Percentiles rank a stretch among this genome's conserved stretches.
These are phyloP conservation scores for Amauroascus verrucosus DNA, from an alignment of 2,329 filamentous ascomycete species.

Conservation along the genomic window DNA sequence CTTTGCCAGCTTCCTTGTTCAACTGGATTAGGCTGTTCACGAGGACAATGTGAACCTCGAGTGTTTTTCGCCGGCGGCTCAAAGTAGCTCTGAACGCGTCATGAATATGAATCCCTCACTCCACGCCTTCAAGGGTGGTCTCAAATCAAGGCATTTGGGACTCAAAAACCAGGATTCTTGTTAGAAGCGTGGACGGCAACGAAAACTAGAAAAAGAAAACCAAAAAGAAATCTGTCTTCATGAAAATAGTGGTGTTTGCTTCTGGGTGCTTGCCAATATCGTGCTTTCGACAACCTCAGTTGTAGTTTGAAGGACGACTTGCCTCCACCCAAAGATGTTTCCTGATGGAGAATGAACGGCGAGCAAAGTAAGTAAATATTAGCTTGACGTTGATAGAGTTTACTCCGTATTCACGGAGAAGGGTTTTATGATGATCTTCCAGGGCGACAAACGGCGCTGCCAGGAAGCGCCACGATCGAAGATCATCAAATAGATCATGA, in stretches of 20 bases:
- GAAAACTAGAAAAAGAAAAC: too few relatives aligned
- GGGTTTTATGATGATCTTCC: slow-evolving; percentile 2
- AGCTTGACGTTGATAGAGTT: background rate
- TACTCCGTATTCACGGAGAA: background rate
- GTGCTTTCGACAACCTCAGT: background rate
- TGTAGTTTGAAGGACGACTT: too few relatives aligned
- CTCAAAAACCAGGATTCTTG: background rate
- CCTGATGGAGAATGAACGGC: background rate
- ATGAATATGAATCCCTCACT: background rate
- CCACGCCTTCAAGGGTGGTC: background rate
- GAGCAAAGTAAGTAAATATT: background rate
- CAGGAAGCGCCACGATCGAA: slow-evolving; percentile 9
- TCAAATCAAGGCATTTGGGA: background rate
- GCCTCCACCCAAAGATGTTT: too few relatives aligned
- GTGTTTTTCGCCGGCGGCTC: background rate
- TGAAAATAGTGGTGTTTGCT: background rate
- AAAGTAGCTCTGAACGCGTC: background rate
- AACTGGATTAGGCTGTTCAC: background rate
- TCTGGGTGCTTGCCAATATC: background rate
- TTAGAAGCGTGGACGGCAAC: background rate
- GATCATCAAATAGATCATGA: slow-evolving; percentile 9
- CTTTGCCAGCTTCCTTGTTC: background rate
- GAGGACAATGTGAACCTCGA: background rate
- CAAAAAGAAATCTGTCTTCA: background rate
- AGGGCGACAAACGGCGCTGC: slow-evolving; percentile 2